Evolutionary conservation across 1,139 yeast genomes (phyloP).

Genomic region (Debaryomyces udenii): DNA sequence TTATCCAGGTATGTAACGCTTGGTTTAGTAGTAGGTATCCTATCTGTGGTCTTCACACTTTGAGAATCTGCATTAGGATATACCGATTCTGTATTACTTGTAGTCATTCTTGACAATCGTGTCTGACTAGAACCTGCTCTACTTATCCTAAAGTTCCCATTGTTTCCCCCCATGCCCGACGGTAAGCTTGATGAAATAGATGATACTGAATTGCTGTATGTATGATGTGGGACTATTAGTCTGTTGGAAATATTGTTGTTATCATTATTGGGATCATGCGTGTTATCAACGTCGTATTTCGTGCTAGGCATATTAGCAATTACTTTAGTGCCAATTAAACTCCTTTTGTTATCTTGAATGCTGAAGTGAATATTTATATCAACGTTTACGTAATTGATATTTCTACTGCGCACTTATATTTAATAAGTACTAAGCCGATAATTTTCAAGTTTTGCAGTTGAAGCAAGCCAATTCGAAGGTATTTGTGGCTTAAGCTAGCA

Average conservation of each 20-base stretch:
- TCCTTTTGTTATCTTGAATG: not conserved
- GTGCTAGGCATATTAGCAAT: not conserved
- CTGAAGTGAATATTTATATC: too few species aligned
- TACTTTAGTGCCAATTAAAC: not conserved
- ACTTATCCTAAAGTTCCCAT: constrained; percentile 6
- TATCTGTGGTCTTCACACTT: constrained; percentile 44
- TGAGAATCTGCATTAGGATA: constrained; percentile 23
- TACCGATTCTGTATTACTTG: constrained; percentile 19
- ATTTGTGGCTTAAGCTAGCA: too few species aligned
- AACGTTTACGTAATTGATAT: too few species aligned
- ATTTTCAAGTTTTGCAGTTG: too few species aligned
- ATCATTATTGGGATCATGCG: not conserved
- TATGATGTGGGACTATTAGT: constrained; percentile 17
- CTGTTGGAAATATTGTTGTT: constrained; percentile 5
- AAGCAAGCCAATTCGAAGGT: too few species aligned
- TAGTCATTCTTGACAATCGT: constrained; percentile 31
- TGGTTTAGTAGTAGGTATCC: constrained; percentile 52
- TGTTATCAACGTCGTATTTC: too few species aligned
- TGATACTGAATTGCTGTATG: constrained; percentile 16
- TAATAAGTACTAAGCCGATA: too few species aligned
- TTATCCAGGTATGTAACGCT: constrained; percentile 66
- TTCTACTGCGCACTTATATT: too few species aligned
- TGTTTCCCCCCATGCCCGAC: constrained; percentile 6
- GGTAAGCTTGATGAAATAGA: constrained; percentile 11
- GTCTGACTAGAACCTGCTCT: constrained; percentile 20